Evolutionary conservation across 164 flowering plant species (phyloP), one percentile per base, ranked within the genome.

Genomic region (Buxus sempervirens): DNA sequence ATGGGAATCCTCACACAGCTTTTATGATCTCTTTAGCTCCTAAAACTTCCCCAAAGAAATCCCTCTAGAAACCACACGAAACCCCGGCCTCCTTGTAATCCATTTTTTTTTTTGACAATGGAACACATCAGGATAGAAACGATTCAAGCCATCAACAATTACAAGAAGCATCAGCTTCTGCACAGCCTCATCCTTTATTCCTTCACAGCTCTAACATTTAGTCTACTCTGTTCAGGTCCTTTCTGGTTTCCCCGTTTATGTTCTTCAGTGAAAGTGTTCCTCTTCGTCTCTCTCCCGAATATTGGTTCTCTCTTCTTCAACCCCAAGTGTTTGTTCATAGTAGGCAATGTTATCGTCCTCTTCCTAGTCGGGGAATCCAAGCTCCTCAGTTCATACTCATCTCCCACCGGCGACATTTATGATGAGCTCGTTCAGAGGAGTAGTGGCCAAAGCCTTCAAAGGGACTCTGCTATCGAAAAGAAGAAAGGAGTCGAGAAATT

Each of bases 301-400:
- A 27, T 83, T 12, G 42, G 64, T 21, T 71, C 79, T 6, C 20
- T 75, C 54, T 23, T 81, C 21, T 54, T 81, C 62, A 76, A 54
- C 63, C 77, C 87, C 74, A 86, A 83, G 70, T 77, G 65, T 55
- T 65, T 86, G 65, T 90, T 90, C 73, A 60, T 90, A 2, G 65
- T 88, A 19, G 81, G 85, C 49, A 90, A 87, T 64, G 70, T 82
- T 41, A 90, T 90, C 2, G 75, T 90, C 8, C 25, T 81, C 32
- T 62, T 80, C 70, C 90, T 90, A 16, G 63, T 86, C 10, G 74
- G 85, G 49, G 88, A 88, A 41, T 88, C 91, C 13, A 90, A 76
- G 70, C 58, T 81, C 14, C 68, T 74, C 18, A 73, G 81, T 45
- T 77, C 87, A 16, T 28, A 57, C 8, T 63, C 82, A 16, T 64